Conservation (phyloP, 2,329 filamentous ascomycete species). For the Monilinia aucupariae region DNA sequence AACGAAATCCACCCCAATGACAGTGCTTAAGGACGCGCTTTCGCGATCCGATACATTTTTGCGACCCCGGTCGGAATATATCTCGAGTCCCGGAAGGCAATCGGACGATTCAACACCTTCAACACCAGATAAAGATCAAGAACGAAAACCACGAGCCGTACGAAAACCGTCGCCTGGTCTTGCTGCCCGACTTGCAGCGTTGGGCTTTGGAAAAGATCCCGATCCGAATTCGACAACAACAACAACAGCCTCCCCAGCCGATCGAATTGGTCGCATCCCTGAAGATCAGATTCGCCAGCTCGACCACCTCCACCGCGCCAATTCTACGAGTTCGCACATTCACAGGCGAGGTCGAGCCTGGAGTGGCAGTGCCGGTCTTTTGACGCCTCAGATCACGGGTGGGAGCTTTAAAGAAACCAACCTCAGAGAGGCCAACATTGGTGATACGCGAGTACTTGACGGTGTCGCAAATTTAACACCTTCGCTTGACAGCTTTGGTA, state of each 20-base stretch:
- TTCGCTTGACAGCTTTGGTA: constrained; percentile 27
- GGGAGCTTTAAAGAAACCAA: constrained; percentile 23
- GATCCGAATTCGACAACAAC: constrained; percentile 21
- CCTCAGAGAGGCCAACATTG: constrained; percentile 25
- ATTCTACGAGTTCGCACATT: constrained; percentile 46
- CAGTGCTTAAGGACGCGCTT: constrained; percentile 22
- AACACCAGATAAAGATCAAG: constrained; percentile 23
- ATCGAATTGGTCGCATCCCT: constrained; percentile 61
- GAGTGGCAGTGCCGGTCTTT: constrained; percentile 53
- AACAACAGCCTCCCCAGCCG: constrained; percentile 31
- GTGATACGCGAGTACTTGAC: constrained; percentile 28
- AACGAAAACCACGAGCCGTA: constrained; percentile 27
- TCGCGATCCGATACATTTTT: constrained; percentile 24
- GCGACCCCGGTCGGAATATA: constrained; percentile 21
- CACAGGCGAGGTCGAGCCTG: constrained; percentile 65
- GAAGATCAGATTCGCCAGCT: constrained; percentile 65
- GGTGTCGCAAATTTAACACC: constrained; percentile 26
- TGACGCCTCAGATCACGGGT: constrained; percentile 32
- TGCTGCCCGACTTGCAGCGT: constrained; percentile 58
- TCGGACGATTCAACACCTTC: constrained; percentile 19
- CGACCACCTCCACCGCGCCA: constrained; percentile 60
- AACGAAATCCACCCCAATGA: constrained; percentile 21
- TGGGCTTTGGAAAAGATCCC: constrained; percentile 49
- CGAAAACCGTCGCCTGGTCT: constrained; percentile 61
- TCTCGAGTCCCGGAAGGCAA: constrained; percentile 12